Percentiles rank a stretch among this genome's conserved stretches.
These are phyloP conservation scores for Suhomyces chickasaworum DNA, from an alignment of 1,139 yeast genomes.

Conservation along the genomic window DNA sequence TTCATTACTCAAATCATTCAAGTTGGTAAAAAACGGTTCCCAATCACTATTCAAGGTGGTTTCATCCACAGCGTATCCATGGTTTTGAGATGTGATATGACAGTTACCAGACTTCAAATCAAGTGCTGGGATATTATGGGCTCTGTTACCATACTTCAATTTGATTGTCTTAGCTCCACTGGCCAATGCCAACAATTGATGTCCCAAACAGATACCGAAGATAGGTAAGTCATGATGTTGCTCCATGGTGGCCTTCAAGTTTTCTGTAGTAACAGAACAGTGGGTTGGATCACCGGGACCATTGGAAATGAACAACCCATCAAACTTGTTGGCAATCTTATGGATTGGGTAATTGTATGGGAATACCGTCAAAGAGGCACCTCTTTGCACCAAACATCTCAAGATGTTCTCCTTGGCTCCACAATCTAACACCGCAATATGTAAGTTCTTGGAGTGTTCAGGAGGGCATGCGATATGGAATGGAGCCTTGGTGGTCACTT, in stretches of 20 bases:
- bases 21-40: constrained; percentile 83
- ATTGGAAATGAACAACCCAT: constrained; percentile 91
- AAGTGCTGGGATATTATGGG: constrained; percentile 95
- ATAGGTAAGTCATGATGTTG: constrained; percentile 71
- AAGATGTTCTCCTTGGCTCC: constrained; percentile 97
- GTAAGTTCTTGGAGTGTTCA: constrained; percentile 57
- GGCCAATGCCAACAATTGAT: constrained; percentile 92
- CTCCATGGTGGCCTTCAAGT: constrained; percentile 73
- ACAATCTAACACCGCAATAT: constrained; percentile 93
- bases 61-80: constrained; percentile 95
- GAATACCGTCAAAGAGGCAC: constrained; percentile 93
- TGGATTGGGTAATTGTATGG: constrained; percentile 94
- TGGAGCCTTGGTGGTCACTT: constrained; percentile 94
- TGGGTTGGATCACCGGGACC: constrained; percentile 99
- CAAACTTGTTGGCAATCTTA: constrained; percentile 87
- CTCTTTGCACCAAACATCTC: constrained; percentile 90
- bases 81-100: constrained; percentile 97
- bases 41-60: constrained; percentile 73
- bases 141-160: constrained; percentile 97
- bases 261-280: constrained; percentile 77
- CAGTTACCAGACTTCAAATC: constrained; percentile 89
- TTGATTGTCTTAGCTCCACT: constrained; percentile 91
- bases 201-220: constrained; percentile 96
- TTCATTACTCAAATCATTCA: constrained; percentile 94
- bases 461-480: constrained; percentile 79